Evolutionary conservation across 768 basidiomycete species (phyloP).

Genomic region (Calocybe gangraenosa): DNA sequence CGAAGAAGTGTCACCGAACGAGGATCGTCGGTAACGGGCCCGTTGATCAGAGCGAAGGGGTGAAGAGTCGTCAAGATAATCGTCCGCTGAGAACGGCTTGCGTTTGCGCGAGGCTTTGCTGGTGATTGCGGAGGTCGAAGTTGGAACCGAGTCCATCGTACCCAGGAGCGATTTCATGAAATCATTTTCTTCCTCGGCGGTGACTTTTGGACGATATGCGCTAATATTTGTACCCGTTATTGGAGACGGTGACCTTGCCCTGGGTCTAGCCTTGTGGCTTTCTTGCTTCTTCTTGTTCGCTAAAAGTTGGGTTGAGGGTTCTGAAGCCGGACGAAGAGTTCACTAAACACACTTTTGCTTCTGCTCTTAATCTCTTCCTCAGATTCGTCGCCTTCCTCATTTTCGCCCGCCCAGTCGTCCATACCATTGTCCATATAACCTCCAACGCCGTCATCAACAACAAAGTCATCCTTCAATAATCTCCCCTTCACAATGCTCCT

Average conservation of each 20-base stretch:
- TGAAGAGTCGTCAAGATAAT: conserved; percentile 37
- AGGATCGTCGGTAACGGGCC: conserved; percentile 29
- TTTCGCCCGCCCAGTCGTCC: conserved; percentile 82
- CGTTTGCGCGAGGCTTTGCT: conserved; percentile 52
- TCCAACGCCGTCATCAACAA: conserved; percentile 86
- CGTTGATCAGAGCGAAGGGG: conserved; percentile 24
- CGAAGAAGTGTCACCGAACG: conserved; percentile 40
- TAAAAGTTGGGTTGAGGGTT: conserved; percentile 6
- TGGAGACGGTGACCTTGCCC: conserved; percentile 48
- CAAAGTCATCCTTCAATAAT: conserved; percentile 87
- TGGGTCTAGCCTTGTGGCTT: conserved; percentile 34
- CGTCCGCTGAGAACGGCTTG: conserved; percentile 52
- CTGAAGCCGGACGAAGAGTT: background rate
- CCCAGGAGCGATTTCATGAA: conserved; percentile 85
- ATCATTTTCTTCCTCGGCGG: conserved; percentile 79
- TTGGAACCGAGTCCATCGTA: conserved; percentile 53
- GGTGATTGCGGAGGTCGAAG: conserved; percentile 27
- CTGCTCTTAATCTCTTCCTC: conserved; percentile 49
- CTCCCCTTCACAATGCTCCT: conserved; percentile 77
- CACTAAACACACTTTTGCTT: conserved; percentile 34
- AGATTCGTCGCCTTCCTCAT: conserved; percentile 51
- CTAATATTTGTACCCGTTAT: conserved; percentile 59
- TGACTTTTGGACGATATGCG: conserved; percentile 75
- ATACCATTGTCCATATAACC: conserved; percentile 97
- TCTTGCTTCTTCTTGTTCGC: conserved; percentile 41